Conservation (phyloP, 352 stramenopile species). For the Discostella stelligera region DNA sequence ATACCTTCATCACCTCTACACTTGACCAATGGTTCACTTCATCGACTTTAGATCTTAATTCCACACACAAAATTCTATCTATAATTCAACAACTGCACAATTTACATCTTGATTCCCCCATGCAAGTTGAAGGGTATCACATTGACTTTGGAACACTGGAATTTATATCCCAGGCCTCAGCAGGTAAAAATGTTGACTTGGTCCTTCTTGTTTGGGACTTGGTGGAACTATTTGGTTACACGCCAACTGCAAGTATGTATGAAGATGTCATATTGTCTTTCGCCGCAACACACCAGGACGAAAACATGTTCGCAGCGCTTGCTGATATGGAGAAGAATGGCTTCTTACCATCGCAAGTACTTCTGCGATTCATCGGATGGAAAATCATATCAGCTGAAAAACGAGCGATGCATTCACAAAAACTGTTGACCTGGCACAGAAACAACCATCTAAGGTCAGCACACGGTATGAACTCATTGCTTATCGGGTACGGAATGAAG, state of each 20-base stretch:
- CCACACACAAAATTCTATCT: constrained; percentile 29
- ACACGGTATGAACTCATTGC: constrained; percentile 35
- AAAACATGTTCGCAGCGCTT: constrained; percentile 53
- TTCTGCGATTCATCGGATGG: constrained; percentile 55
- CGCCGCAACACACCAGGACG: constrained; percentile 25
- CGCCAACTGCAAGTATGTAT: constrained; percentile 62
- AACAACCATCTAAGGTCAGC: constrained; percentile 29
- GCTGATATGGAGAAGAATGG: constrained; percentile 68
- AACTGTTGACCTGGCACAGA: constrained; percentile 34
- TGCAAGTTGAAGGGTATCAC: constrained; percentile 26
- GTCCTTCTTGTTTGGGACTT: constrained; percentile 69
- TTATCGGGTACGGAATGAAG: constrained; percentile 42
- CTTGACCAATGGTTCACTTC: neutral
- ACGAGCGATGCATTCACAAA: constrained; percentile 26
- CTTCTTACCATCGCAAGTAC: constrained; percentile 42
- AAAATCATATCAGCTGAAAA: constrained; percentile 48
- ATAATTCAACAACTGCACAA: constrained; percentile 36
- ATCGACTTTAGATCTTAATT: constrained; percentile 22
- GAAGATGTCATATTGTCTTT: constrained; percentile 72
- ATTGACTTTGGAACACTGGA: constrained; percentile 72
- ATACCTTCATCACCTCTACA: neutral
- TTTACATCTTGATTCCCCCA: neutral
- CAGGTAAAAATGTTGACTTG: constrained; percentile 42
- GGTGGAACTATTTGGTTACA: constrained; percentile 53
- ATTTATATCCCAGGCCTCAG: constrained; percentile 52